Conservation (phyloP, 2,329 filamentous ascomycete species). For the Alternaria sp. region DNA sequence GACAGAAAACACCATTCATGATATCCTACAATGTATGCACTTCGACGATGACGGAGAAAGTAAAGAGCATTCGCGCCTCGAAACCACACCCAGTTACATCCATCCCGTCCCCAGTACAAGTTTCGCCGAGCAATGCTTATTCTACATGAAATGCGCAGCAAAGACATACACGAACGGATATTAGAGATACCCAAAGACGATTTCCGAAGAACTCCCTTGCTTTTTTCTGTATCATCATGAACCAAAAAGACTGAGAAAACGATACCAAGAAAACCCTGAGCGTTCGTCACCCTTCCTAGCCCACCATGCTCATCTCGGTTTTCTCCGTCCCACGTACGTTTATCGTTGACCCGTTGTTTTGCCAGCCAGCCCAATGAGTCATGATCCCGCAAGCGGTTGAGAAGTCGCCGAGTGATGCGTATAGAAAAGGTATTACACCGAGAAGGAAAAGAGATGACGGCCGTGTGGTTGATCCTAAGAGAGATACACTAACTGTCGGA, state of each 20-base stretch:
- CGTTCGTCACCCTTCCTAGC: not conserved
- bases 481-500: slow-evolving; percentile 29
- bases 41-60: not conserved
- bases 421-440: slow-evolving; percentile 23
- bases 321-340: slow-evolving; percentile 15
- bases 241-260: slow-evolving; percentile 15
- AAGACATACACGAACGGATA: slow-evolving; percentile 9
- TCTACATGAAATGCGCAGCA: slow-evolving; percentile 28
- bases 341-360: slow-evolving; percentile 26
- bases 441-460: slow-evolving; percentile 20
- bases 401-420: slow-evolving; percentile 16
- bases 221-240: slow-evolving; percentile 20
- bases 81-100: slow-evolving; percentile 7
- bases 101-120: slow-evolving; percentile 5
- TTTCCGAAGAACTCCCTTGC: slow-evolving; percentile 22
- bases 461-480: slow-evolving; percentile 23
- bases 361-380: slow-evolving; percentile 34
- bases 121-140: slow-evolving; percentile 31
- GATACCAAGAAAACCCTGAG: slow-evolving; percentile 10
- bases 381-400: slow-evolving; percentile 24
- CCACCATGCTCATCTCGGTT: not conserved
- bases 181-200: slow-evolving; percentile 17
- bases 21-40: slow-evolving; percentile 31
- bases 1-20: slow-evolving; percentile 20
- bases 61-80: slow-evolving; percentile 7